phyloP scores from a whole-genome alignment of 2,329 filamentous ascomycete species.

The Sporothrix pseudoabietina region DNA sequence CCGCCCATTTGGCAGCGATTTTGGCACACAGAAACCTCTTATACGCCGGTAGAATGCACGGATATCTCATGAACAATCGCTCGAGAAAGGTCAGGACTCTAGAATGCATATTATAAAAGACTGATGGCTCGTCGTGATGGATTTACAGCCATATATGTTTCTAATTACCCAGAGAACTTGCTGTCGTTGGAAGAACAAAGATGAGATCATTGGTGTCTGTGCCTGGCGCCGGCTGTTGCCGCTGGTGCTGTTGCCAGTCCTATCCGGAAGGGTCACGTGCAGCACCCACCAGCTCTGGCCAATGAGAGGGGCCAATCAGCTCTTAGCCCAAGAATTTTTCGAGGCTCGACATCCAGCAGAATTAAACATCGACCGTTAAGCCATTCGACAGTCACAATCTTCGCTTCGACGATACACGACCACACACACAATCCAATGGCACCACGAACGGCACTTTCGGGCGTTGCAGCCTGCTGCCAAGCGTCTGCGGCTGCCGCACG shows the following conservation, averaged over 20 bases:
- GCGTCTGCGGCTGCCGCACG: constrained; percentile 23
- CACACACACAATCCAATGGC: constrained; percentile 38
- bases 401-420: background rate
- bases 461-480: constrained; percentile 41
- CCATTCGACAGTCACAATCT: background rate
- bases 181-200: background rate
- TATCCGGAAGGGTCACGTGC: constrained; percentile 2
- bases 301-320: constrained; percentile 21
- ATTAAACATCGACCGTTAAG: too few species aligned
- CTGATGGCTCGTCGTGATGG: too few species aligned
- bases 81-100: too few species aligned
- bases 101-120: too few species aligned
- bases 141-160: too few species aligned
- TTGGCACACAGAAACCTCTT: too few species aligned
- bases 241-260: background rate
- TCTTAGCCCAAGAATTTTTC: constrained; percentile 19
- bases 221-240: background rate
- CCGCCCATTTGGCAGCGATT: too few species aligned
- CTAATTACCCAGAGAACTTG: too few species aligned
- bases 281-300: background rate
- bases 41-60: too few species aligned
- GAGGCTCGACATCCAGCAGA: background rate
- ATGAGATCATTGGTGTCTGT: background rate
- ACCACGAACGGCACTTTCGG: constrained; percentile 41
- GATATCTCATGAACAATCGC: too few species aligned